Evolutionary conservation across 495 filamentous ascomycete species (phyloP).

Genomic region (Diplogelasinospora grovesii): DNA sequence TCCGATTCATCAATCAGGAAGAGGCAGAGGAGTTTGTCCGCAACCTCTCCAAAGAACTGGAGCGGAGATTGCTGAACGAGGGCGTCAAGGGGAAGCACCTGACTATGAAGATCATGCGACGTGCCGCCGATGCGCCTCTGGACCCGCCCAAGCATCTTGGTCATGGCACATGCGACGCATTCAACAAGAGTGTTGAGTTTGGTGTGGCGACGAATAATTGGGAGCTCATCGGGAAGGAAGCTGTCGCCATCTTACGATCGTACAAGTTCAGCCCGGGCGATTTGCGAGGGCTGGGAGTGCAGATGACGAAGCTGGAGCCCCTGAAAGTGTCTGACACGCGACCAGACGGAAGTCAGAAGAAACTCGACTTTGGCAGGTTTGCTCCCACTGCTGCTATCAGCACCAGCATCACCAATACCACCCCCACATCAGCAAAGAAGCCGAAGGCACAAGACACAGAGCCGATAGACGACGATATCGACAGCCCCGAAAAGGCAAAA

Average conservation of each 20-base stretch:
- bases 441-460: constrained; percentile 27
- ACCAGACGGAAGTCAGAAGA: constrained; percentile 40
- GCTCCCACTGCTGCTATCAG: too few species aligned
- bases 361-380: constrained; percentile 17
- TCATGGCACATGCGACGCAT: constrained; percentile 89
- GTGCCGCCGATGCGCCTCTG: constrained; percentile 76
- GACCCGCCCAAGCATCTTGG: constrained; percentile 93
- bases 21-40: constrained; percentile 87
- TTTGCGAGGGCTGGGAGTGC: constrained; percentile 79
- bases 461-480: constrained; percentile 22
- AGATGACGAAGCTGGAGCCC: constrained; percentile 86
- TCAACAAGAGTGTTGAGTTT: constrained; percentile 77
- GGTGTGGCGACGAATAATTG: constrained; percentile 73
- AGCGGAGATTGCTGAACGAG: constrained; percentile 71
- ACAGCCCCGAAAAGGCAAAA: constrained; percentile 10
- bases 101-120: constrained; percentile 88
- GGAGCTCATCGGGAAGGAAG: constrained; percentile 67
- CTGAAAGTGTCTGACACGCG: constrained; percentile 44
- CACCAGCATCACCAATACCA: too few species aligned
- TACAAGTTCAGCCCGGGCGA: constrained; percentile 84
- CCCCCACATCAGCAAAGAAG: constrained; percentile 18
- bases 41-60: constrained; percentile 74
- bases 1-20: constrained; percentile 80
- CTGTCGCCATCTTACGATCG: constrained; percentile 72
- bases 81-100: constrained; percentile 79